Percentiles rank a stretch among this genome's conserved stretches.
These are phyloP conservation scores for Kwoniella sp. DNA, from an alignment of 768 basidiomycete species.

Conservation along the genomic window DNA sequence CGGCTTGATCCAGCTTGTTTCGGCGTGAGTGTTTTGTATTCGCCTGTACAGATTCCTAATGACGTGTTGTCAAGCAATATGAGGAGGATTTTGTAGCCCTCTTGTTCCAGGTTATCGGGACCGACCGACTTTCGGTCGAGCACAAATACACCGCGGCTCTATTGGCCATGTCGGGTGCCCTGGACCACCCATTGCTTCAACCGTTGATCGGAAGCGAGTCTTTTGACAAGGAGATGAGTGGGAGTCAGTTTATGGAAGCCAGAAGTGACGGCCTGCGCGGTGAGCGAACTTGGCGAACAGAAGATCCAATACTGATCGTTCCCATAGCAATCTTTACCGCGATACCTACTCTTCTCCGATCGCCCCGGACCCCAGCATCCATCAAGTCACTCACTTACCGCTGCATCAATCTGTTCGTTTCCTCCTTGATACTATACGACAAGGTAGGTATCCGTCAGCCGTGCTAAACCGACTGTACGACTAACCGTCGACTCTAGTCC, in stretches of 20 bases:
- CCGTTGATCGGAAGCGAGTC: constrained; percentile 24
- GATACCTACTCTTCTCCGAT: constrained; percentile 51
- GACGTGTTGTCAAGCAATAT: constrained; percentile 50
- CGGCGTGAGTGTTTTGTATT: constrained; percentile 51
- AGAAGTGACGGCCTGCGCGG: constrained; percentile 53
- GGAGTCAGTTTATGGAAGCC: constrained; percentile 42
- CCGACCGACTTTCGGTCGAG: constrained; percentile 56
- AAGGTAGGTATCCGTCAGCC: constrained; percentile 49
- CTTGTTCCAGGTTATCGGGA: constrained; percentile 58
- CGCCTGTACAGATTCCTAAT: background rate
- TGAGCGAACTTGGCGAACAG: constrained; percentile 29
- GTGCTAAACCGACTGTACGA: background rate
- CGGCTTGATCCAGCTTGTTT: constrained; percentile 63
- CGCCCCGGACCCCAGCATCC: constrained; percentile 22
- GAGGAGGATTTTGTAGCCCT: constrained; percentile 58
- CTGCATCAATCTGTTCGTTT: constrained; percentile 54
- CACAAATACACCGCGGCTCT: constrained; percentile 60
- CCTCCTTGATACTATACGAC: constrained; percentile 56
- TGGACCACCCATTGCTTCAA: constrained; percentile 54
- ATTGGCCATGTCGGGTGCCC: constrained; percentile 58
- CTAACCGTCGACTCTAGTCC: constrained; percentile 4
- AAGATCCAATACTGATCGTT: background rate
- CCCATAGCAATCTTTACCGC: constrained; percentile 56
- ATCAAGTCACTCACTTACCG: constrained; percentile 36
- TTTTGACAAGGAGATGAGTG: constrained; percentile 28